Evolutionary conservation across 352 stramenopile genomes (phyloP), one percentile per base, ranked within the genome.

Genomic region (Saprolegnia parasitica): DNA sequence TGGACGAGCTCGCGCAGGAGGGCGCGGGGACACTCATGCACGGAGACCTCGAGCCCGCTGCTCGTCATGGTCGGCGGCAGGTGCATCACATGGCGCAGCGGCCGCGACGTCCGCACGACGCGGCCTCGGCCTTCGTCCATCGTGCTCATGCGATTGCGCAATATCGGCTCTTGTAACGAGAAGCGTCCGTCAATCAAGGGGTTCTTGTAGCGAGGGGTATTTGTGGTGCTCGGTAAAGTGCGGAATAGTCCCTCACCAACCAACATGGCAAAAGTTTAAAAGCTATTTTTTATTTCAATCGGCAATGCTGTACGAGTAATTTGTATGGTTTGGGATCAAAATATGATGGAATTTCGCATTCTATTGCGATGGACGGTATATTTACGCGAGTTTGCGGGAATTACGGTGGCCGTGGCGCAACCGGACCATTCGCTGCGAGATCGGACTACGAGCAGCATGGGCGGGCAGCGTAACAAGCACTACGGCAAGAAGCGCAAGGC

Each of bases 1-100:
- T 90, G 81, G 76, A 87, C 79, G 46, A 95, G 77, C 63, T 95
- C 87, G 37, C 86, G 86, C 74, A 89, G 58, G 42, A 95, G 54
- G 23, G 91, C 79, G 65, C 81, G 78, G 20, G 85, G 87, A 61
- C 85, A 88, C 56, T 71, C 70, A 73, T 95, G 87, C 62, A 93
- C 79, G 23, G 87, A 95, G 54, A 93, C 84, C 57, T 95, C 81
- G 60, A 93, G 92, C 46, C 76, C 85, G 26, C 61, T 58, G 24
- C 45, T 57, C 8, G 24, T 68, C 71, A 92, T 74, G 65, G 85
- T 81, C 11, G 75, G 86, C 5, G 83, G 84, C 13, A 35, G 26
- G 70, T 89, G 70, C 61, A 90, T 67, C 18, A 67, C n/a, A 40
- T 67, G 58, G 23, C 58, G 58, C 9, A 42, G 37, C 16, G 23